Evolutionary conservation across 1,284 basidiomycete genomes (phyloP), one percentile per base, ranked within the genome.

Genomic region (Cystobasidium slooffiae): DNA sequence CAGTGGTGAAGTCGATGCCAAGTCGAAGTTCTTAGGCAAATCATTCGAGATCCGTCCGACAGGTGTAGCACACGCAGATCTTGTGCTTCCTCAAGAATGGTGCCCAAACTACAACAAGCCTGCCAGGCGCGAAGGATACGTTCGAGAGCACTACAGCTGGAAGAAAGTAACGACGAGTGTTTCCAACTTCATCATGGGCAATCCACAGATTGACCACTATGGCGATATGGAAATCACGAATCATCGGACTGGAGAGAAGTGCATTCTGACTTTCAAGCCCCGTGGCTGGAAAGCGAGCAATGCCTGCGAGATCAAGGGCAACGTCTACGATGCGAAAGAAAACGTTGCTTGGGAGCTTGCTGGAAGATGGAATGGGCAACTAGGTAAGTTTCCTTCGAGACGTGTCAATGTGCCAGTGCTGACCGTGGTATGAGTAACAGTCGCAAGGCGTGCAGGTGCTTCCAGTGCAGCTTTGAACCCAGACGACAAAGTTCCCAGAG

Each of bases 11-110:
- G 91, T 94, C 70, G 92, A 93, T 79, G 92, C 92, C 7, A 93
- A 96, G 82, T 94, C 94, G 83, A 95, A 90, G 82, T 96, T 97
- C 82, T 52, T 76, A 59, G 96, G 96, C 51, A 93, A 95, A 81
- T 93, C 91, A 1, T 98, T 98, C 79, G 96, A 98, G 84, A 97
- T 98, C 79, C 85, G 93, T 14, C 96, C 96, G 0, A 98, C 94
- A 0, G 96, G 96, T 62, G 86, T 95, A 6, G 96, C 95, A 0
- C 96, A 98, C 80, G 90, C 88, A 18, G 91, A 96, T 55, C 85
- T 99, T 31, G 85, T 92, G 58, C 83, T 98, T 12, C 91, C 92
- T 0, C 85, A 86, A 67, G 86, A 87, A n/a, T 87, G 86, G 83
- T 83, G 82, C 6, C 79, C 81, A 0, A 68, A 79, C 8, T 85